Evolutionary conservation across 176 grass and related monocot genomes (phyloP).

Genomic region (Phoenix roebelenii): DNA sequence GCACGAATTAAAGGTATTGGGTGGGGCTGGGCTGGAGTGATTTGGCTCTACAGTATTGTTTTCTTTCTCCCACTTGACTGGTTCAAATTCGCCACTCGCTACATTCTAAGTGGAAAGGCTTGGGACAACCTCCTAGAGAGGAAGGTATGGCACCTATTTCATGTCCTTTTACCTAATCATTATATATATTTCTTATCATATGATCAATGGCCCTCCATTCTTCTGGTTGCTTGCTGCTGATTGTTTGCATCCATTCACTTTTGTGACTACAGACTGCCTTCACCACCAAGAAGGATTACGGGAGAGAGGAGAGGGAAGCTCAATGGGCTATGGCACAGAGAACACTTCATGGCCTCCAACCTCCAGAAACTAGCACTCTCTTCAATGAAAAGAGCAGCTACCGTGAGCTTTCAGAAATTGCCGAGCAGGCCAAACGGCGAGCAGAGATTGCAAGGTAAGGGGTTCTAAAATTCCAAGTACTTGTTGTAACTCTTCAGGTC

Average conservation of each 20-base stretch:
- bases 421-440: slow-evolving; percentile 87
- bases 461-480: neutral
- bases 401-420: slow-evolving; percentile 96
- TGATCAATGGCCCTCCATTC: no score
- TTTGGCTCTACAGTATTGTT: slow-evolving; percentile 92
- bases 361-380: slow-evolving; percentile 39
- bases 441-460: slow-evolving; percentile 83
- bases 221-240: neutral
- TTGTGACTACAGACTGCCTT: slow-evolving; percentile 49
- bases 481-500: no score
- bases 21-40: slow-evolving; percentile 93
- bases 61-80: slow-evolving; percentile 78
- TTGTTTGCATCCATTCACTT: neutral
- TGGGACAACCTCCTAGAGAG: slow-evolving; percentile 91
- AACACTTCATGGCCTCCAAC: slow-evolving; percentile 92
- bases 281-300: slow-evolving; percentile 98
- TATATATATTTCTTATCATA: no score
- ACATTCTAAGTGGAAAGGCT: slow-evolving; percentile 77
- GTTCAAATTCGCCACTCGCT: slow-evolving; percentile 92
- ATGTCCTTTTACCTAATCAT: neutral
- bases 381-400: slow-evolving; percentile 91
- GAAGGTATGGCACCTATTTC: slow-evolving; percentile 34
- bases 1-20: slow-evolving; percentile 82
- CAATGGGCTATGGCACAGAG: slow-evolving; percentile 92
- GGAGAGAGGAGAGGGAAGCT: slow-evolving; percentile 78